Percentiles rank a stretch among this genome's conserved stretches.
These are phyloP conservation scores for Tetraselmis striata DNA, from an alignment of 139 green algal species.

Conservation along the genomic window DNA sequence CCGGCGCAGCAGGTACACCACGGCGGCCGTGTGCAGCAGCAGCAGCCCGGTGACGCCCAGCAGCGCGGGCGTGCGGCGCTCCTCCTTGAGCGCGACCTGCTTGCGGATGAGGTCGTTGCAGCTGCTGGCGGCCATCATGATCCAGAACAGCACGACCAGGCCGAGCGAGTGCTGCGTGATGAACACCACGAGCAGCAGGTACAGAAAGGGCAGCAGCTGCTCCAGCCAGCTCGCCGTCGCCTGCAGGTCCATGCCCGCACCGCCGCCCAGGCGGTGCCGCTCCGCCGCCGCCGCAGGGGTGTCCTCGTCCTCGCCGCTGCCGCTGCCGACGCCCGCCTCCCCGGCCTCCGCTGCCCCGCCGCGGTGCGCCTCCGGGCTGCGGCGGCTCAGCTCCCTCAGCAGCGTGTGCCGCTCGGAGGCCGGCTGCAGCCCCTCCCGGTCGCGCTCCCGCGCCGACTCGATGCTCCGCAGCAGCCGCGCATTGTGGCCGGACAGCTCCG, in stretches of 20 bases:
- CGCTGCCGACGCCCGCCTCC: no score
- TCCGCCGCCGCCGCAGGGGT: conserved; percentile 4
- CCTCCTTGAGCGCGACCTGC: conserved; percentile 29
- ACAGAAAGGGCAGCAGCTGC: conserved; percentile 27
- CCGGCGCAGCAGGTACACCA: neutral
- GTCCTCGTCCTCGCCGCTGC: neutral
- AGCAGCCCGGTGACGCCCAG: conserved; percentile 10
- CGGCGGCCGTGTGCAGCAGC: conserved; percentile 3
- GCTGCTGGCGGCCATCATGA: conserved; percentile 16
- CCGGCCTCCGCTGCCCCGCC: no score
- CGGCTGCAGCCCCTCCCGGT: no score
- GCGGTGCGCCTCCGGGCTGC: no score
- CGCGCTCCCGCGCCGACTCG: no score
- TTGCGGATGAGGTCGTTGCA: conserved; percentile 19
- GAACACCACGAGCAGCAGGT: conserved; percentile 38
- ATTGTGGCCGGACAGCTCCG: no score
- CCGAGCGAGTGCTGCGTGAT: conserved; percentile 19
- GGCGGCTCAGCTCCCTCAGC: no score
- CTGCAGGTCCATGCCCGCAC: conserved; percentile 17
- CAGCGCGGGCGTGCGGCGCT: neutral
- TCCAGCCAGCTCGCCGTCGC: conserved; percentile 33
- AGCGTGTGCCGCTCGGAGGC: no score
- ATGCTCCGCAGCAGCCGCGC: no score
- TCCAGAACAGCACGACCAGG: conserved; percentile 21
- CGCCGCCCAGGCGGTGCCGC: conserved; percentile 2